Conservation (phyloP, 345 rosid species). For the Xanthoceras sorbifolium region DNA sequence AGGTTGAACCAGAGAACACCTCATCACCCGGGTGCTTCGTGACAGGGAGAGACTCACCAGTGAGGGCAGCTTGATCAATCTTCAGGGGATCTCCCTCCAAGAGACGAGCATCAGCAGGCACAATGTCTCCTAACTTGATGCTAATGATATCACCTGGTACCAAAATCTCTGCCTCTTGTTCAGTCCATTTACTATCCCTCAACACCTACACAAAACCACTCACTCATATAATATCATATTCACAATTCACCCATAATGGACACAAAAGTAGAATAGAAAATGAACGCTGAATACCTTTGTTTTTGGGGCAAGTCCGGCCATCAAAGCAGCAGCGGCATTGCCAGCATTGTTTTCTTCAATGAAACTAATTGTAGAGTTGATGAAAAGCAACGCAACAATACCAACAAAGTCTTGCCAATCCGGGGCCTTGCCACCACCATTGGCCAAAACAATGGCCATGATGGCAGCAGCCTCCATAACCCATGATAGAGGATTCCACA, state of each 20-base stretch:
- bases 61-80: constrained; percentile 90
- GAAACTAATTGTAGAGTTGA: constrained; percentile 93
- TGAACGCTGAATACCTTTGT: constrained; percentile 49
- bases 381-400: constrained; percentile 62
- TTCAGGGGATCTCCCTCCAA: constrained; percentile 89
- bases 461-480: constrained; percentile 94
- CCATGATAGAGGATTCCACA: constrained; percentile 99
- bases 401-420: constrained; percentile 98
- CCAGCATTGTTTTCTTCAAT: constrained; percentile 95
- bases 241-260: background rate
- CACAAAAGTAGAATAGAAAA: background rate
- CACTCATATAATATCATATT: background rate
- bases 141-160: constrained; percentile 94
- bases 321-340: constrained; percentile 93
- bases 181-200: constrained; percentile 83
- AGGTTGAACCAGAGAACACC: constrained; percentile 89
- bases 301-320: constrained; percentile 96
- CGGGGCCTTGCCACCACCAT: constrained; percentile 89
- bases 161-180: constrained; percentile 76
- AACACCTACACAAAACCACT: constrained; percentile 46
- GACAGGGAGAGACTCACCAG: constrained; percentile 87
- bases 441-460: constrained; percentile 91
- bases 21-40: constrained; percentile 69
- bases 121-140: constrained; percentile 85
- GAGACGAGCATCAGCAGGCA: constrained; percentile 94